phyloP scores from a whole-genome alignment of 306 rosid species.

The Ceratonia siliqua region DNA sequence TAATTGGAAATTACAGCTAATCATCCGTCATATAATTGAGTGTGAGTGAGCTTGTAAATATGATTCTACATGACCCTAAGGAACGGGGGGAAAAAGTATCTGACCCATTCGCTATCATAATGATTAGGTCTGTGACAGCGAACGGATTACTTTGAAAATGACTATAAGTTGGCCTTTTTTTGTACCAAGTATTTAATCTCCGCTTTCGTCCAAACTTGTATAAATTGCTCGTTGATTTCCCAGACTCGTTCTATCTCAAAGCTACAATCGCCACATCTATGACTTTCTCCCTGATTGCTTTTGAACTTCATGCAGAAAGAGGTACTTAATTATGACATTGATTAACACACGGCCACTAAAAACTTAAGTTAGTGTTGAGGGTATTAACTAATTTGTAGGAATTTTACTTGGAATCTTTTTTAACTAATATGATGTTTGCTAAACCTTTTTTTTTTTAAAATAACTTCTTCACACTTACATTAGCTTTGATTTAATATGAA shows the following conservation, averaged over 20 bases:
- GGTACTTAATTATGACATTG: neutral
- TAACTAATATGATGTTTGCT: too few species aligned
- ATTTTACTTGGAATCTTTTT: too few species aligned
- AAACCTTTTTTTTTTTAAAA: too few species aligned
- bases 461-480: too few species aligned
- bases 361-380: neutral
- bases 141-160: neutral
- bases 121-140: too few species aligned
- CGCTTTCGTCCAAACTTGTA: neutral
- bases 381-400: neutral
- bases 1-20: constrained; percentile 13
- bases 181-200: neutral
- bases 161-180: neutral
- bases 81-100: too few species aligned
- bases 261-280: too few species aligned
- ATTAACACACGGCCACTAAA: neutral
- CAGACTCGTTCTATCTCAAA: neutral
- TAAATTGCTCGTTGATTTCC: neutral
- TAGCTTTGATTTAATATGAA: too few species aligned
- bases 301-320: neutral
- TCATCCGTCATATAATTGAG: neutral
- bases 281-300: neutral
- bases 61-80: neutral
- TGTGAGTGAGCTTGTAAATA: constrained; percentile 34
- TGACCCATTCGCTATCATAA: too few species aligned